Evolutionary conservation across 23 red algal genomes (phyloP).

Genomic region (Agarophyton chilense): DNA sequence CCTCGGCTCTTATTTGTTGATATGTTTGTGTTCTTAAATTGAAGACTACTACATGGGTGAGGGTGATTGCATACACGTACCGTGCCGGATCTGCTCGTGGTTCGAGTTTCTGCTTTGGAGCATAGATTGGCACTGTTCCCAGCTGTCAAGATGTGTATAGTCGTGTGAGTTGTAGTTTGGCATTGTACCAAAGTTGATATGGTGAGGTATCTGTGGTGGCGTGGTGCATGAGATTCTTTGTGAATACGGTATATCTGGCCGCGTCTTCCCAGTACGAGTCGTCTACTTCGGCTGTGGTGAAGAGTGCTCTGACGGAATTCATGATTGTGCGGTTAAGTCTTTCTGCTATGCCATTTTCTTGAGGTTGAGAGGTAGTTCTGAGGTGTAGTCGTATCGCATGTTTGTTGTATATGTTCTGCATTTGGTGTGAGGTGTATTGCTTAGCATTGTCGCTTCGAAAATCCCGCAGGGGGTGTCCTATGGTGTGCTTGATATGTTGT

Average conservation of each 20-base stretch:
- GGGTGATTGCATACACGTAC: constrained; percentile 1
- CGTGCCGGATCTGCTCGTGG: constrained; percentile 1
- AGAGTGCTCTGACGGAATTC: neutral
- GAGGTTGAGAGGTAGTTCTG: neutral
- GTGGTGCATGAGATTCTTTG: neutral
- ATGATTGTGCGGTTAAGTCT: neutral
- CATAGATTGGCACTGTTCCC: constrained; percentile 18
- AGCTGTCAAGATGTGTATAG: neutral
- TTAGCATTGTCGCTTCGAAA: constrained; percentile 16
- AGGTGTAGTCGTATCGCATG: neutral
- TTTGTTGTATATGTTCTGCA: neutral
- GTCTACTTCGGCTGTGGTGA: neutral
- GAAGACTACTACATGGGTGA: neutral
- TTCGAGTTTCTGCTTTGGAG: no score
- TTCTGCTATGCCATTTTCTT: constrained; percentile 30
- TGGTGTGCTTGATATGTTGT: neutral
- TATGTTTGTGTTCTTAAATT: neutral
- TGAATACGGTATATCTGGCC: no score
- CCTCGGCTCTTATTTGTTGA: constrained; percentile 15
- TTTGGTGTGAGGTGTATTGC: neutral
- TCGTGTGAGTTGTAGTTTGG: neutral
- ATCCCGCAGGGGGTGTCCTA: neutral
- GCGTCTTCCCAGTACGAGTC: no score
- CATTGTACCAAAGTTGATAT: neutral
- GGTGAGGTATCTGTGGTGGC: neutral